phyloP scores from a whole-genome alignment of 805 yeast genomes.

The Yarrowia sp. region DNA sequence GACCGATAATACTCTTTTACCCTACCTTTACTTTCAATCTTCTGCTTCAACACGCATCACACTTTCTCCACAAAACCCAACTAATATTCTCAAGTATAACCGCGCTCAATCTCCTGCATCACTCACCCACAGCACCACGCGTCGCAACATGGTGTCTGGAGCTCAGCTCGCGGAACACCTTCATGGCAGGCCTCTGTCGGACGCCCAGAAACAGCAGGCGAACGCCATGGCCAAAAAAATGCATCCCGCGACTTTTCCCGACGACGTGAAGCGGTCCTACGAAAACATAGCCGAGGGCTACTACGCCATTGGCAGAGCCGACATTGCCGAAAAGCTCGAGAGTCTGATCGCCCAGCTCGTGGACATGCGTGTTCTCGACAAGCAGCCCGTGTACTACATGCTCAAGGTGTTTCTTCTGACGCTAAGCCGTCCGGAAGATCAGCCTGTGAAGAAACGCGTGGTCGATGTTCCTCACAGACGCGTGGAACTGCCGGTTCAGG shows the following conservation, averaged over 20 bases:
- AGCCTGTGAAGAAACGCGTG: neutral
- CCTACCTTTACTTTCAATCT: no score
- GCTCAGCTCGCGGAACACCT: neutral
- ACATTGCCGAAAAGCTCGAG: neutral
- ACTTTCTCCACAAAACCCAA: neutral
- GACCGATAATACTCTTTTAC: no score
- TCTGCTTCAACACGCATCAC: neutral
- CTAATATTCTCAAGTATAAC: neutral
- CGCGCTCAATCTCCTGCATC: no score
- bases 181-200: neutral
- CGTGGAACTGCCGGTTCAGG: neutral
- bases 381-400: slow-evolving; percentile 14
- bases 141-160: neutral
- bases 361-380: neutral
- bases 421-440: slow-evolving; percentile 1
- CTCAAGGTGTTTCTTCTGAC: slow-evolving; percentile 13
- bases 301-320: slow-evolving; percentile 7
- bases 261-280: neutral
- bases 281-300: neutral
- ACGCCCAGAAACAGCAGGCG: neutral
- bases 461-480: neutral
- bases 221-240: neutral
- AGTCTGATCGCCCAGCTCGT: neutral
- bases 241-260: slow-evolving; percentile 11
- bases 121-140: no score